Base-by-base conservation (phyloP, 345 rosid species). In the Citropsis articulata region DNA sequence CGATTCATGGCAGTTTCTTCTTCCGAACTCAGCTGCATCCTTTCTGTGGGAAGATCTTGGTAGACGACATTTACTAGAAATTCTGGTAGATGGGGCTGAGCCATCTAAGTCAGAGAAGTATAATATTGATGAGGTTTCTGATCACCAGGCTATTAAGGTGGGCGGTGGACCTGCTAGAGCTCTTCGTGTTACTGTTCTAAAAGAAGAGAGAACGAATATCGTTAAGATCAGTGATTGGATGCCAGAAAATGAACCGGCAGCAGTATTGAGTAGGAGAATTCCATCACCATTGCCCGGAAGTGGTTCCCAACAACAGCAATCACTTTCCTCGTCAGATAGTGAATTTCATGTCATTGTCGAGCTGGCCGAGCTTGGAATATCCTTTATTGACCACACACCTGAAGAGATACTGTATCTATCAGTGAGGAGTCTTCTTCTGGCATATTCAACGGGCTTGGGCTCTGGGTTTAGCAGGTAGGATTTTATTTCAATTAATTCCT, bases 41-140 rank as follows among this genome's bases (percentile, higher is more conserved):
- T 97, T 94, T 90, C 89, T 87, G 31, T 94, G 99, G 99, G 99
- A 97, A 85, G 92, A 94, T 88, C 89, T 94, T 82, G 97, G 98
- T 85, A 89, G 93, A 82, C 86, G 81, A 28, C 89, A 85, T 81
- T 78, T 90, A 27, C 73, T 94, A 81, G 99, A 91, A 83, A 83
- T 94, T 78, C 90, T 93, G 78, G 88, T 88, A 74, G 95, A 86
- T 84, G 95, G 98, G 53, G 80, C 88, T 59, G 94, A 94, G 70
- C 81, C 88, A 78, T 87, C 85, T 60, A 86, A 82, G 77, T 86
- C 97, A 48, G 82, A 85, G 78, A 90, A 76, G 33, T 93, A 83
- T 71, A 85, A 91, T 80, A 94, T 97, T 82, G 99, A 97, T 89
- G 97, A 94, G 84, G 83, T 90, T 77, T 80, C 78, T 56, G 98